phyloP scores from a whole-genome alignment of 148 eudicot species.

The Rhododendron molle region DNA sequence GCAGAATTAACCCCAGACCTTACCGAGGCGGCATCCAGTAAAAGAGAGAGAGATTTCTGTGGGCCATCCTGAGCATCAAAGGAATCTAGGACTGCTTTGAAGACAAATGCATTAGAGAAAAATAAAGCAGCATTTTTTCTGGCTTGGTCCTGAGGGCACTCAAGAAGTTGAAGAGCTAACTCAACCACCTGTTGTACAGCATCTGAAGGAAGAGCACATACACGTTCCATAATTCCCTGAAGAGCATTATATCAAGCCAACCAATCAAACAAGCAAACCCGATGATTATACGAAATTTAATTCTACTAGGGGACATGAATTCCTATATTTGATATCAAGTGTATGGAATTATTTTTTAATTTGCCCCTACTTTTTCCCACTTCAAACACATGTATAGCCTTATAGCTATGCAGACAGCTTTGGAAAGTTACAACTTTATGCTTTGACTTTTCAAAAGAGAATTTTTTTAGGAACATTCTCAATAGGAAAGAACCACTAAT shows the following conservation, averaged over 20 bases:
- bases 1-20: slow-evolving; percentile 81
- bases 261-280: not conserved
- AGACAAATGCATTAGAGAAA: slow-evolving; percentile 88
- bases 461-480: not conserved
- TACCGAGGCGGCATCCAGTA: slow-evolving; percentile 82
- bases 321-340: not conserved
- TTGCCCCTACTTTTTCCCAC: not conserved
- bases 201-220: slow-evolving; percentile 85
- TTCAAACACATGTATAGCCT: not conserved
- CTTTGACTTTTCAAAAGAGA: not conserved
- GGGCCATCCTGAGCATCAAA: slow-evolving; percentile 90
- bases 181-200: slow-evolving; percentile 68
- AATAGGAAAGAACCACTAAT: not conserved
- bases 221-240: slow-evolving; percentile 96
- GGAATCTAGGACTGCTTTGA: slow-evolving; percentile 87
- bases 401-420: not conserved
- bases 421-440: not conserved
- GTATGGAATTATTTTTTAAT: not conserved
- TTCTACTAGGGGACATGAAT: not conserved
- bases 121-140: slow-evolving; percentile 93
- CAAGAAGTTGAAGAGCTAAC: slow-evolving; percentile 86
- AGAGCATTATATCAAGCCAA: slow-evolving; percentile 4
- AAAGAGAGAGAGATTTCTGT: slow-evolving; percentile 58
- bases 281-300: not conserved
- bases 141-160: slow-evolving; percentile 90